Evolutionary conservation across 805 yeast species (phyloP).

Genomic region (Saccharomycopsis javanensis): DNA sequence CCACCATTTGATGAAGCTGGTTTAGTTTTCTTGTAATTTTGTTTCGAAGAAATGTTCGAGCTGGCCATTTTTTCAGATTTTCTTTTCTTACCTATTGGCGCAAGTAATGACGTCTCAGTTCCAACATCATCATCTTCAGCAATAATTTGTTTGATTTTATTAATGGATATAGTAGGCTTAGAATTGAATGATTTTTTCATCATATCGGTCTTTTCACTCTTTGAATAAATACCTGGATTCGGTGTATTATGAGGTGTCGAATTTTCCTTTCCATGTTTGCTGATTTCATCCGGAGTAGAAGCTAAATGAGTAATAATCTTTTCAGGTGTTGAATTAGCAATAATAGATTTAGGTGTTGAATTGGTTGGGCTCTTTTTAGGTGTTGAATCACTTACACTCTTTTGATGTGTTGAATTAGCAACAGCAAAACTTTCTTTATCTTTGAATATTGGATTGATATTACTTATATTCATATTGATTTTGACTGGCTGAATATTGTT

Average conservation of each 20-base stretch:
- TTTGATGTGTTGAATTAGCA: too few species aligned
- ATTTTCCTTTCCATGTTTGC: not conserved
- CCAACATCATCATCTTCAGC: not conserved
- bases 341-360: too few species aligned
- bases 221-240: too few species aligned
- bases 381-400: too few species aligned
- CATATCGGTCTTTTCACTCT: not conserved
- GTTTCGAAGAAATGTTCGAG: not conserved
- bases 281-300: not conserved
- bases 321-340: not conserved
- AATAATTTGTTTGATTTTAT: conserved; percentile 7
- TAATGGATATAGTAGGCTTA: conserved; percentile 9
- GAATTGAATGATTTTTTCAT: not conserved
- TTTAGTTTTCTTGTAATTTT: conserved; percentile 7
- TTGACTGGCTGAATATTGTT: not conserved
- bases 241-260: not conserved
- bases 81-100: not conserved
- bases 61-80: not conserved
- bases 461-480: not conserved
- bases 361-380: too few species aligned
- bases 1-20: not conserved
- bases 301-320: not conserved
- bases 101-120: not conserved
- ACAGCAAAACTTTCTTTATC: too few species aligned
- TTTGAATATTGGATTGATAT: not conserved